phyloP scores from a whole-genome alignment of 1,284 basidiomycete genomes.

The Microbotryum silenes-acaulis region DNA sequence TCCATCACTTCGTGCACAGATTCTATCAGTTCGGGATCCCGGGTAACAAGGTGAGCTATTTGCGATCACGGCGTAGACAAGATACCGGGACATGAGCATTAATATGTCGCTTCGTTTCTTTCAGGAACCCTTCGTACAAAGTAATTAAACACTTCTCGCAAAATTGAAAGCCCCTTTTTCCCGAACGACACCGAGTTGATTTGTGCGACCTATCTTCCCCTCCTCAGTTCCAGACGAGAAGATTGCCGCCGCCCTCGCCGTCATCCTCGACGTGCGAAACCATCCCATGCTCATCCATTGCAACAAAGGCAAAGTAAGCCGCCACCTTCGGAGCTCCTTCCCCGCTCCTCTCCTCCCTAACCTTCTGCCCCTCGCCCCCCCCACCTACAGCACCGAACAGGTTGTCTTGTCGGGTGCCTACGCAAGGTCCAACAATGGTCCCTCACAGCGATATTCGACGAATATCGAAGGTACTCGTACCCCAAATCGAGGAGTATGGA shows the following conservation, averaged over 20 bases:
- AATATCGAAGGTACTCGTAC: conserved; percentile 48
- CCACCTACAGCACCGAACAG: conserved; percentile 46
- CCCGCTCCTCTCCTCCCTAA: background rate
- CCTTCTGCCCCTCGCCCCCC: background rate
- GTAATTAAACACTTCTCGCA: conserved; percentile 12
- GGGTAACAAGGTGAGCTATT: conserved; percentile 46
- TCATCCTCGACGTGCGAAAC: conserved; percentile 49
- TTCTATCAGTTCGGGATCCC: conserved; percentile 51
- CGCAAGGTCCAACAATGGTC: conserved; percentile 50
- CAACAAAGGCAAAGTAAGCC: conserved; percentile 51
- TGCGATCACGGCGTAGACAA: background rate
- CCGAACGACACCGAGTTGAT: background rate
- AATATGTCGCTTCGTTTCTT: background rate
- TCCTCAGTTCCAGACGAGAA: conserved; percentile 47
- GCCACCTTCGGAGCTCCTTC: background rate
- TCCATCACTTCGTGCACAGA: conserved; percentile 23
- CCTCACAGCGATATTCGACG: conserved; percentile 50
- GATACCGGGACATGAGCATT: background rate
- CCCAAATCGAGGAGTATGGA: conserved; percentile 50
- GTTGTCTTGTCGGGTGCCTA: conserved; percentile 51
- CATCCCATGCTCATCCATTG: conserved; percentile 53
- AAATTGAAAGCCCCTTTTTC: background rate
- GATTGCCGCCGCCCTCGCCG: conserved; percentile 48
- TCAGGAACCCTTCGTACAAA: conserved; percentile 46
- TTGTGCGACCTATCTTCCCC: background rate